Evolutionary conservation across 805 yeast genomes (phyloP), one percentile per base, ranked within the genome.

Genomic region (Hanseniaspora lindneri): DNA sequence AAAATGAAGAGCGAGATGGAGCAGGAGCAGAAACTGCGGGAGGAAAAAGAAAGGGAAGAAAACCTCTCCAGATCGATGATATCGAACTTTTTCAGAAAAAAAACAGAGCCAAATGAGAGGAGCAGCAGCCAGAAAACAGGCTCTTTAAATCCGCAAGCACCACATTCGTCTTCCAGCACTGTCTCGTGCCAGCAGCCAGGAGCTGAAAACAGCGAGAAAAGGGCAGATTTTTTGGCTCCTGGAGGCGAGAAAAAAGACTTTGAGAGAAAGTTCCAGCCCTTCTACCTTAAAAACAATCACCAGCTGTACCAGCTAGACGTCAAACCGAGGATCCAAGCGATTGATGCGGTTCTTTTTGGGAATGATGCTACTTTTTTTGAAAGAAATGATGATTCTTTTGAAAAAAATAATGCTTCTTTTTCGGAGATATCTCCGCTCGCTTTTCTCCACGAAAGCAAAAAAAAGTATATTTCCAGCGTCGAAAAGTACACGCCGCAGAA

Each of bases 211-310:
- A n/a, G n/a, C n/a, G n/a, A 27, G 11, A 27, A 19, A 3, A 24
- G 17, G 5, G 28, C 25, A 9, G 14, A 23, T 24, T 16, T 17
- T 14, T 30, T 29, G 21, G 10, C 20, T 13, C 17, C 16, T 17
- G 28, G 29, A 27, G 8, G 11, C 11, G 17, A 17, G 39, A 33
- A 17, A 53, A 56, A 25, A 55, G 64, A 6, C 66, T 68, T 61
- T 50, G 57, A 61, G 13, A 61, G 60, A 37, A 54, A 56, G 34
- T 68, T 68, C 47, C 55, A 62, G 23, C 66, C 65, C 13, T 70
- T 70, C 51, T 67, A 65, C 49, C 56, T 66, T 1, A 66, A 64
- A 49, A 69, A 61, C 21, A 65, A 65, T 14, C 60, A 62, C 2
- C 47, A 50, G 2, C 39, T 67, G 8, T 57, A 56, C n/a, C 41